Percentiles rank a stretch among this genome's conserved stretches.
Conservation (phyloP, 768 basidiomycete species). For the Leccinum incarnatum region DNA sequence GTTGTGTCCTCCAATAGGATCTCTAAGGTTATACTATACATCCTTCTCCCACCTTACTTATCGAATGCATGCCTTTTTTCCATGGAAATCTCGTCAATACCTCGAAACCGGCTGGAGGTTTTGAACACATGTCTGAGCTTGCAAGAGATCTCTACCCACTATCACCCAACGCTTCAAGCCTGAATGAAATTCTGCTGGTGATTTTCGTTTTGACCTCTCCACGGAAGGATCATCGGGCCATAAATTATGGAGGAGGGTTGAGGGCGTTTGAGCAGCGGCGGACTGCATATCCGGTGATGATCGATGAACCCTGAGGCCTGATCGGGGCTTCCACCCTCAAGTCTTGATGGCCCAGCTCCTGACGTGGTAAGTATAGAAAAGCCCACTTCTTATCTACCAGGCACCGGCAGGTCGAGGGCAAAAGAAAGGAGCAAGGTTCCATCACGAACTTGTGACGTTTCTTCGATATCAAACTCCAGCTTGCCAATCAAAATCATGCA, state of each 20-base stretch:
- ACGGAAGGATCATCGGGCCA: neutral
- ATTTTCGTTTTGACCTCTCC: constrained; percentile 2
- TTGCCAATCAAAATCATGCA: neutral
- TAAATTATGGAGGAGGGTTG: neutral
- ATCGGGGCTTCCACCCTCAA: neutral
- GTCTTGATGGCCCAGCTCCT: neutral
- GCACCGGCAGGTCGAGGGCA: too few species aligned
- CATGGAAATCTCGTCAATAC: constrained; percentile 11
- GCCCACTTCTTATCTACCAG: neutral
- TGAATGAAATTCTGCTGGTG: neutral
- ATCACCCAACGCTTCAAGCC: constrained; percentile 8
- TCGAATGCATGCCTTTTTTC: neutral
- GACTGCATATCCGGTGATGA: constrained; percentile 1
- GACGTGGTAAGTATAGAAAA: neutral
- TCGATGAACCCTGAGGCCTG: neutral
- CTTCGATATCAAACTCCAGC: neutral
- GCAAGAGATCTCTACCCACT: neutral
- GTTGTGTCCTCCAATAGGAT: neutral
- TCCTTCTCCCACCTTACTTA: neutral
- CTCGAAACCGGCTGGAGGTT: neutral
- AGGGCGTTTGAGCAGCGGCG: neutral
- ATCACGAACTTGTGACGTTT: neutral
- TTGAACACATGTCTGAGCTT: neutral
- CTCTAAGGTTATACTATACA: constrained; percentile 4
- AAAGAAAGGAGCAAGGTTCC: neutral